phyloP scores from a whole-genome alignment of 179 eudicot genomes.

The Nepenthes alata region DNA sequence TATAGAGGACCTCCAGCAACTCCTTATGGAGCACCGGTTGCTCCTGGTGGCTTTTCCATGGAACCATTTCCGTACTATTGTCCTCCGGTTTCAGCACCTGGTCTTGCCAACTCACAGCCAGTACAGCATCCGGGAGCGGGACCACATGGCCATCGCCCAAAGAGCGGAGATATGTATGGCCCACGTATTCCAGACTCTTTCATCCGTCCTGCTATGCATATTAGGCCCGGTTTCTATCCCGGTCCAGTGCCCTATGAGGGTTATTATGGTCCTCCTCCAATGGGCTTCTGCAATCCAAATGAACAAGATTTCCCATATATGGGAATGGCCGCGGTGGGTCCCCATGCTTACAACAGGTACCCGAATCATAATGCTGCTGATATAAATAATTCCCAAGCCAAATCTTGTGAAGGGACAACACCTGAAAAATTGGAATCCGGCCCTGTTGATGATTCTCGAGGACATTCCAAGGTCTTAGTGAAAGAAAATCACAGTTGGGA shows the following conservation, averaged over 20 bases:
- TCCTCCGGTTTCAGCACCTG: slow-evolving; percentile 57
- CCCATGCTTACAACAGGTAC: slow-evolving; percentile 42
- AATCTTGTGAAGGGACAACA: slow-evolving; percentile 31
- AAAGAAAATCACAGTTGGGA: slow-evolving; percentile 43
- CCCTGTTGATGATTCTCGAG: slow-evolving; percentile 37
- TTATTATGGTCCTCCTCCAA: slow-evolving; percentile 88
- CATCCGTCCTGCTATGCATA: slow-evolving; percentile 65
- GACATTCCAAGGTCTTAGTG: slow-evolving; percentile 34
- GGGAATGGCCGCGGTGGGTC: slow-evolving; percentile 59
- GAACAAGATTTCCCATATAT: slow-evolving; percentile 65
- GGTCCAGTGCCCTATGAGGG: slow-evolving; percentile 71
- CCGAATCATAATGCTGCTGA: slow-evolving; percentile 42
- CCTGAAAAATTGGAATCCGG: slow-evolving; percentile 39
- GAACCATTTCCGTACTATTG: slow-evolving; percentile 77
- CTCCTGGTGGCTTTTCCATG: slow-evolving; percentile 72
- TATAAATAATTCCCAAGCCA: slow-evolving; percentile 34
- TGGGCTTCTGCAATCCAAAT: slow-evolving; percentile 58
- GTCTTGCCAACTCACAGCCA: slow-evolving; percentile 53
- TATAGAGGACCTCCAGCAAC: slow-evolving; percentile 74
- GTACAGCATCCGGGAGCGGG: slow-evolving; percentile 44
- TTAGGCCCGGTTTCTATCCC: slow-evolving; percentile 81
- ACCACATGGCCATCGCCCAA: slow-evolving; percentile 70
- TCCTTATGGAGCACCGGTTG: slow-evolving; percentile 57
- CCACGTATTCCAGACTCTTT: slow-evolving; percentile 63
- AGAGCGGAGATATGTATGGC: slow-evolving; percentile 54